These are phyloP conservation scores for Metschnikowia noctiluminum DNA, from an alignment of 805 yeast genomes.

Conservation along the genomic window DNA sequence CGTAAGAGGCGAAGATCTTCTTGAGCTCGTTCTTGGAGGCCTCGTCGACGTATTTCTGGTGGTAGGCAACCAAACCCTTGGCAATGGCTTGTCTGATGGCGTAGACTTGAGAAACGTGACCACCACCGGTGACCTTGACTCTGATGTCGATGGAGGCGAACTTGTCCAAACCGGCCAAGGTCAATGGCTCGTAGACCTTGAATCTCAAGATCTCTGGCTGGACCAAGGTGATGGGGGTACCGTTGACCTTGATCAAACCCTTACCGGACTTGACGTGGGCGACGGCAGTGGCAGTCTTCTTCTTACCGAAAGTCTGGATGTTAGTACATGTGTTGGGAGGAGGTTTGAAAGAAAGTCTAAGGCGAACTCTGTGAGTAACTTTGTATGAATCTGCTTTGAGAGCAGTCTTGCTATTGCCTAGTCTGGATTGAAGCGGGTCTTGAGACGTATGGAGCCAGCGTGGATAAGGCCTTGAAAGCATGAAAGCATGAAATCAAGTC, in stretches of 20 bases:
- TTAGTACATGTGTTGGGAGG: slow-evolving; percentile 7
- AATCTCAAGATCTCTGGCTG: slow-evolving; percentile 98
- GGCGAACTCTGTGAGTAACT: background rate
- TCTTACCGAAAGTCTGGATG: slow-evolving; percentile 95
- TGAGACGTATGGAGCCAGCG: no score
- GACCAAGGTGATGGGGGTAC: slow-evolving; percentile 98
- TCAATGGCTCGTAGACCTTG: slow-evolving; percentile 99
- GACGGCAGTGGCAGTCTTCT: slow-evolving; percentile 99
- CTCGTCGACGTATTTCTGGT: slow-evolving; percentile 99
- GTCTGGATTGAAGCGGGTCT: no score
- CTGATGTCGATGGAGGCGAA: slow-evolving; percentile 98
- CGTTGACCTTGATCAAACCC: slow-evolving; percentile 99
- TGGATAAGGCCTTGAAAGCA: no score
- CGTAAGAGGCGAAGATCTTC: slow-evolving; percentile 96
- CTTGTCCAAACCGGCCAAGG: slow-evolving; percentile 97
- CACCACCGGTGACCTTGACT: slow-evolving; percentile 99
- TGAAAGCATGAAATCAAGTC: no score
- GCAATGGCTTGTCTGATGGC: slow-evolving; percentile 99
- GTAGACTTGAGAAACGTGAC: slow-evolving; percentile 99
- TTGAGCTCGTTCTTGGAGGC: slow-evolving; percentile 99
- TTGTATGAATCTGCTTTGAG: no score
- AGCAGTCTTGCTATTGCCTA: no score
- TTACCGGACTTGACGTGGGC: slow-evolving; percentile 99
- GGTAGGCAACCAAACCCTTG: slow-evolving; percentile 99
- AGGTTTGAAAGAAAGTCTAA: background rate